Evolutionary conservation across 2,329 filamentous ascomycete species (phyloP).

Genomic region (Rhexocercosporidium sp.): DNA sequence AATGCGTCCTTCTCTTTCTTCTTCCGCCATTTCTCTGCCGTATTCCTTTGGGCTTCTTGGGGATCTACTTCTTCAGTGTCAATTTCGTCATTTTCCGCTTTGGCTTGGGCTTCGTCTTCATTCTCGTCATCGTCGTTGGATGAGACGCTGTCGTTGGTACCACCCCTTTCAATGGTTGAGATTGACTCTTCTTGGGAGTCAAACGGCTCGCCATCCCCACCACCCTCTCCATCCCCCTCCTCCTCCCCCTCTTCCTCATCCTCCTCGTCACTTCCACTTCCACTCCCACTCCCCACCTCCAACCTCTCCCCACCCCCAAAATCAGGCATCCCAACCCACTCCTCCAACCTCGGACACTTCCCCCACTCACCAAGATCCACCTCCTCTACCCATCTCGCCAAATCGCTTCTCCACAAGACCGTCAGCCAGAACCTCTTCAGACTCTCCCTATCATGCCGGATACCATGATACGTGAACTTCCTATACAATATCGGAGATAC

Average conservation of each 20-base stretch:
- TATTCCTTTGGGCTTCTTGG: background rate
- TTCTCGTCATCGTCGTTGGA: background rate
- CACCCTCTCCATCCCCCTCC: constrained; percentile 2
- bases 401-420: constrained; percentile 20
- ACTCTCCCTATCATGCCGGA: constrained; percentile 7
- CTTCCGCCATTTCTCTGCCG: background rate
- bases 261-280: background rate
- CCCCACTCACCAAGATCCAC: constrained; percentile 28
- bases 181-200: background rate
- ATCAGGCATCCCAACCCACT: constrained; percentile 10
- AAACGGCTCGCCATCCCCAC: constrained; percentile 6
- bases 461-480: constrained; percentile 22
- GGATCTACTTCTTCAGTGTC: background rate
- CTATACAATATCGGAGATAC: constrained; percentile 18
- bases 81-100: no score
- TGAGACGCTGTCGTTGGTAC: background rate
- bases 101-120: background rate
- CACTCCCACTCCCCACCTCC: background rate
- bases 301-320: background rate
- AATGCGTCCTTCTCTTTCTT: background rate
- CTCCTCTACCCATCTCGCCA: constrained; percentile 21
- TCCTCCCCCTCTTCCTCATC: background rate
- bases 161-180: background rate
- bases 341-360: constrained; percentile 15
- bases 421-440: constrained; percentile 21